Evolutionary conservation across 2,329 filamentous ascomycete genomes (phyloP), one percentile per base, ranked within the genome.

Genomic region (Arthrocladium fulminans): DNA sequence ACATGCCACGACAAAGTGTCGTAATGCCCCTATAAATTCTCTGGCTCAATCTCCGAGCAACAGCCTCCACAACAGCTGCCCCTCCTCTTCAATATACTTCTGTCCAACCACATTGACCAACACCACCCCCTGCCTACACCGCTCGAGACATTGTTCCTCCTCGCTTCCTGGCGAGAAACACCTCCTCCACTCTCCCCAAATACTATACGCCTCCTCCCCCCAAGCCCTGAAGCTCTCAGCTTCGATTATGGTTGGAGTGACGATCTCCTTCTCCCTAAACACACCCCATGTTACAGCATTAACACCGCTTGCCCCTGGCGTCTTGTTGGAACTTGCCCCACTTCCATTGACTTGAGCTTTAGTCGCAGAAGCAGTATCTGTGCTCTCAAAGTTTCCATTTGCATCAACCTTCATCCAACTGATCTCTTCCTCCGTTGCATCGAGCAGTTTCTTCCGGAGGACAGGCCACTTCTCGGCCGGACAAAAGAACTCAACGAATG

Each of bases 251-350:
- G 90, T 97, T 2, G 90, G 90, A 19, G 89, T 94, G 50, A 94
- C 79, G 62, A 97, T 97, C 67, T 97, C 90, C 69, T 96, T 96
- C 35, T 88, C 88, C 0, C 86, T 84, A 68, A 97, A 97, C 1
- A 88, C 87, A 45, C 90, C 90, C 90, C 90, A 97, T 0, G 92
- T 98, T 1, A 98, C 92, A 0, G 90, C 88, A 61, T 97, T 96
- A 24, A 94, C 90, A 59, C 78, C 81, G 23, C 68, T 67, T 59
- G 65, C 63, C 55, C 44, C 44, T n/a, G 24, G 59, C 50, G 43
- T 65, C 57, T n/a, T 58, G 47, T 49, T 63, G 53, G 35, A 61
- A 48, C 29, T 60, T 47, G 64, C 59, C 63, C 44, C 44, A 27
- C 59, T 15, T 65, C 87, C 34, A 24, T 35, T 37, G 3, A 29